Conservation (phyloP, 2,329 filamentous ascomycete genomes). For the Colletotrichum destructivum region DNA sequence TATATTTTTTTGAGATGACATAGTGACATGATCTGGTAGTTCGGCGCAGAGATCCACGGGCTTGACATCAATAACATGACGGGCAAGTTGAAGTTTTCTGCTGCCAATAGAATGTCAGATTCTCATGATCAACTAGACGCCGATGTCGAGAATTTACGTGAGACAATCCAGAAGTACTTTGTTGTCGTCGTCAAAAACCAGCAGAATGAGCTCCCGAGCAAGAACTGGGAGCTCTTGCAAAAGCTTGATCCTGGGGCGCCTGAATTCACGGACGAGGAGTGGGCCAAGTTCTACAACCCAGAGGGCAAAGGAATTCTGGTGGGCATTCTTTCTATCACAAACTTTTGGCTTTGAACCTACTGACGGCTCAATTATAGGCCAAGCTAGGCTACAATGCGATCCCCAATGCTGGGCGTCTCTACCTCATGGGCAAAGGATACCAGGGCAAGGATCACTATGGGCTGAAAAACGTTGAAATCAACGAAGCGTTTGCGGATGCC, state of each 20-base stretch:
- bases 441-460: slow-evolving; percentile 62
- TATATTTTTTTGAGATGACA: neutral
- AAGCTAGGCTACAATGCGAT: neutral
- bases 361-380: neutral
- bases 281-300: neutral
- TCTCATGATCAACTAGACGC: neutral
- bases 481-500: slow-evolving; percentile 51
- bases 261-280: neutral
- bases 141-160: neutral
- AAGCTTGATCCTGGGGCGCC: neutral
- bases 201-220: neutral
- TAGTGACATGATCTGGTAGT: neutral
- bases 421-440: slow-evolving; percentile 60
- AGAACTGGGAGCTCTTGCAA: neutral
- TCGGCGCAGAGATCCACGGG: neutral
- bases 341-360: neutral
- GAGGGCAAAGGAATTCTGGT: neutral
- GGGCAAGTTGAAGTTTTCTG: neutral
- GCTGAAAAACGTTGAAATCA: slow-evolving; percentile 54
- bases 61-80: neutral
- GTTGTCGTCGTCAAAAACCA: neutral
- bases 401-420: neutral
- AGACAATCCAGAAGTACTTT: neutral
- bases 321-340: neutral
- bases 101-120: neutral